Percentiles rank a stretch among this genome's conserved stretches.
These are phyloP conservation scores for Gilbertella persicaria DNA, from an alignment of 371 early-diverging fungal species.

Conservation along the genomic window DNA sequence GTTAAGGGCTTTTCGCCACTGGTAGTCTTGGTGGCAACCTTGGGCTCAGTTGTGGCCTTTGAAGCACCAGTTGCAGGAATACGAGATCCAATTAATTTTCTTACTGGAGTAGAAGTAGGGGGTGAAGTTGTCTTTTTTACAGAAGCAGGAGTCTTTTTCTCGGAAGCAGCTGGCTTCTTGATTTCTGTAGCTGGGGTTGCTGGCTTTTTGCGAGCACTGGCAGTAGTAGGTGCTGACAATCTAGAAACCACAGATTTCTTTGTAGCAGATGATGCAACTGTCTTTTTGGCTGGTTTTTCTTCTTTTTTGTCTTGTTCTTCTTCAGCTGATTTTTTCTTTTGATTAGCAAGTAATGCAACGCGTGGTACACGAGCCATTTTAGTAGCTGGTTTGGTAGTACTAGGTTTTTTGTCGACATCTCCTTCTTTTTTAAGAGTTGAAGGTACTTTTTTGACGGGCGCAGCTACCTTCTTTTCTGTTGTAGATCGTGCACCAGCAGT, in stretches of 20 bases:
- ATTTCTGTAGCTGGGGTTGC: background rate
- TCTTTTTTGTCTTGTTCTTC: slow-evolving; percentile 2
- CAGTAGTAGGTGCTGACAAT: slow-evolving; percentile 27
- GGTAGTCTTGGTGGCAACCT: slow-evolving; percentile 1
- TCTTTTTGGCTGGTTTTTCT: slow-evolving; percentile 18
- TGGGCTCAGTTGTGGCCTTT: slow-evolving; percentile 1
- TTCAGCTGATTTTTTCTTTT: slow-evolving; percentile 7
- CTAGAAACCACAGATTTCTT: slow-evolving; percentile 23
- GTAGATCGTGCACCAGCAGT: background rate
- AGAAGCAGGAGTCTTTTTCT: slow-evolving; percentile 9
- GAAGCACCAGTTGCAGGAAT: background rate
- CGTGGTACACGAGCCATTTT: slow-evolving; percentile 24
- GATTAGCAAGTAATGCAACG: slow-evolving; percentile 19
- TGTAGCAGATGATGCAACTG: background rate
- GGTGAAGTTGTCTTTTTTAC: background rate
- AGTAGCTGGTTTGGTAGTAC: slow-evolving; percentile 1
- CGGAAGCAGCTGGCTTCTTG: slow-evolving; percentile 5
- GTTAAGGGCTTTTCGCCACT: too few species aligned
- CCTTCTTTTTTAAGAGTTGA: background rate
- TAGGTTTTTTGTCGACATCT: slow-evolving; percentile 2
- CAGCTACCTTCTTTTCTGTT: background rate
- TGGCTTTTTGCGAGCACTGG: slow-evolving; percentile 27
- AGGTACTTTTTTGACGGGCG: background rate
- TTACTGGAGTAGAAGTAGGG: background rate
- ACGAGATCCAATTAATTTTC: background rate